phyloP scores from a whole-genome alignment of 2,329 filamentous ascomycete species.

The Thyridium curvatum region DNA sequence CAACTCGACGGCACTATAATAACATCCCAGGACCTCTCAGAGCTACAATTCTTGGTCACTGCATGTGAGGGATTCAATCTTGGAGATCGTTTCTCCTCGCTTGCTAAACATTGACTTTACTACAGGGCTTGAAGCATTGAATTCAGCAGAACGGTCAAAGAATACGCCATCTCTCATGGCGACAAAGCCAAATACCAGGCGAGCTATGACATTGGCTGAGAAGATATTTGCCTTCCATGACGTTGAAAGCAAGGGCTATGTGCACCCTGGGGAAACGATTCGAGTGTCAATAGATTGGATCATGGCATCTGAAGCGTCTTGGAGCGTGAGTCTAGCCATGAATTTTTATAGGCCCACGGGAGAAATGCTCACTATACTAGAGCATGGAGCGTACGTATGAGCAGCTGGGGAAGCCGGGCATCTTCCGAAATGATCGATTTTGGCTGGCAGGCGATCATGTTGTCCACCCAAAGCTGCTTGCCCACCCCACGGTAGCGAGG shows the following conservation, averaged over 20 bases:
- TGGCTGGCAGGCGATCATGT: slow-evolving; percentile 44
- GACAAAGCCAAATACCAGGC: slow-evolving; percentile 10
- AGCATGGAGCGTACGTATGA: slow-evolving; percentile 35
- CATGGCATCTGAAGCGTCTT: slow-evolving; percentile 34
- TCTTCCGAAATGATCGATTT: slow-evolving; percentile 42
- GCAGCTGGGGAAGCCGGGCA: slow-evolving; percentile 28
- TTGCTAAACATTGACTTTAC: neutral
- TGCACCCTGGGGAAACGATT: slow-evolving; percentile 31
- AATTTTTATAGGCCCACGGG: neutral
- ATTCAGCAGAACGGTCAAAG: slow-evolving; percentile 15
- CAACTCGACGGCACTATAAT: too few species aligned
- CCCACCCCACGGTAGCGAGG: slow-evolving; percentile 23
- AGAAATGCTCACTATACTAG: slow-evolving; percentile 3
- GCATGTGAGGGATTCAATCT: too few species aligned
- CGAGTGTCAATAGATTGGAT: slow-evolving; percentile 38
- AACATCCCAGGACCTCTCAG: too few species aligned
- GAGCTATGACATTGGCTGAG: slow-evolving; percentile 33
- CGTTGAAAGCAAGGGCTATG: slow-evolving; percentile 21
- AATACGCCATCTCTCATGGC: slow-evolving; percentile 4
- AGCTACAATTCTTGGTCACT: too few species aligned
- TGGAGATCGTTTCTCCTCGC: neutral
- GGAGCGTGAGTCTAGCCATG: slow-evolving; percentile 19
- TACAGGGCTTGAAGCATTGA: slow-evolving; percentile 17
- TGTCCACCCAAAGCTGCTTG: slow-evolving; percentile 35
- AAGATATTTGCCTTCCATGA: slow-evolving; percentile 40